Evolutionary conservation across 257 asterid genomes (phyloP).

Genomic region (Primulina huaijiensis): DNA sequence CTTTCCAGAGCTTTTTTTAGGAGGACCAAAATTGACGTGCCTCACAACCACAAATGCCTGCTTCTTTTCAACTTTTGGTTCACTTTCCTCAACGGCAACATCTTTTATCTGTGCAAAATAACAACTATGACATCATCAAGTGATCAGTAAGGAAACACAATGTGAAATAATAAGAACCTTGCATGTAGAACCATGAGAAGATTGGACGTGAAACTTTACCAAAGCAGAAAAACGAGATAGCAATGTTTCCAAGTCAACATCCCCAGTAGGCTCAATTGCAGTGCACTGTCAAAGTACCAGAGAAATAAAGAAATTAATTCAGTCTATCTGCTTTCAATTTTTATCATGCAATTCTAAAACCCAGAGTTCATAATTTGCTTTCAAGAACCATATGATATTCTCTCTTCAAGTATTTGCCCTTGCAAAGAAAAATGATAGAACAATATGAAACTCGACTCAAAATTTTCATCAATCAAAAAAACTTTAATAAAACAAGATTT

Average conservation of each 20-base stretch:
- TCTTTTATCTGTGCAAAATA: conserved; percentile 57
- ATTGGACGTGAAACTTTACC: conserved; percentile 41
- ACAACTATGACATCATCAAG: conserved; percentile 9
- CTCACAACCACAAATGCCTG: conserved; percentile 64
- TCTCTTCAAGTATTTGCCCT: neutral
- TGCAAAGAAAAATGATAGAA: neutral
- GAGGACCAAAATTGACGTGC: conserved; percentile 71
- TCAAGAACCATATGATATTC: neutral
- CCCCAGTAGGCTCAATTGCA: conserved; percentile 40
- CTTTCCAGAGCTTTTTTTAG: conserved; percentile 54
- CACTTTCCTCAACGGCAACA: conserved; percentile 54
- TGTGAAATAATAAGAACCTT: conserved; percentile 12
- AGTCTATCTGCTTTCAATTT: neutral
- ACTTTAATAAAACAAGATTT: neutral
- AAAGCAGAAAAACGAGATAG: conserved; percentile 61
- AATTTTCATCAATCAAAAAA: neutral
- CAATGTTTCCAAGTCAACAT: conserved; percentile 42
- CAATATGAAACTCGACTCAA: neutral
- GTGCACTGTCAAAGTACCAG: conserved; percentile 48
- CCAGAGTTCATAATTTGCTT: conserved; percentile 9
- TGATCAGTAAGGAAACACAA: neutral
- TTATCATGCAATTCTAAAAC: neutral
- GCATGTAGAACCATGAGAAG: conserved; percentile 19
- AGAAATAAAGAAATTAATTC: conserved; percentile 22
- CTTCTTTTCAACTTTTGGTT: conserved; percentile 51